Percentiles rank a stretch among this genome's conserved stretches.
phyloP scores from a whole-genome alignment of 495 filamentous ascomycete species.

The Penicillium cataractarum region DNA sequence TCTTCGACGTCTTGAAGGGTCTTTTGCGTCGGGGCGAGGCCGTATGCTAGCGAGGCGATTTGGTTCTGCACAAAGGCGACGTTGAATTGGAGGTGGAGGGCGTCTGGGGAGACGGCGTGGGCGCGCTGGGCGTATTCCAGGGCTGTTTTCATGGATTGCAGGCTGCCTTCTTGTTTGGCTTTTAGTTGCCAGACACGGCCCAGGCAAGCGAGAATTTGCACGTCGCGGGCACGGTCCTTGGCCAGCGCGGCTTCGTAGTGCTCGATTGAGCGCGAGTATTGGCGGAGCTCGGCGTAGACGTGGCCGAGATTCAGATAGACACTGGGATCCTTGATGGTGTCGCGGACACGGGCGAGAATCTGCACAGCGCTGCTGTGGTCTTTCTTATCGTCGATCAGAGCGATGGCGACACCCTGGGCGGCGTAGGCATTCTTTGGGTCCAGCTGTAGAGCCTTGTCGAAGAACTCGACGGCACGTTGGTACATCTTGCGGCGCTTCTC shows the following conservation, averaged over 20 bases:
- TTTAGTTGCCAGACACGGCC: constrained; percentile 91
- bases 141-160: constrained; percentile 80
- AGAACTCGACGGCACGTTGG: constrained; percentile 92
- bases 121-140: constrained; percentile 90
- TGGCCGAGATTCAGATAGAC: constrained; percentile 93
- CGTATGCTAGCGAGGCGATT: constrained; percentile 79
- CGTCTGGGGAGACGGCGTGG: constrained; percentile 74
- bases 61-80: constrained; percentile 97
- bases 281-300: constrained; percentile 83
- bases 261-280: constrained; percentile 88
- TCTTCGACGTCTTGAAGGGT: constrained; percentile 76
- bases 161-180: constrained; percentile 77
- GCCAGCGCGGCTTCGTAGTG: constrained; percentile 86
- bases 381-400: constrained; percentile 89
- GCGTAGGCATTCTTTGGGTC: constrained; percentile 94
- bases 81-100: constrained; percentile 93
- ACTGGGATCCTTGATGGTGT: constrained; percentile 82
- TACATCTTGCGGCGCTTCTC: constrained; percentile 87
- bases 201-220: constrained; percentile 83
- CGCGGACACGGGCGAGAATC: constrained; percentile 84
- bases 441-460: constrained; percentile 92
- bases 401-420: constrained; percentile 93
- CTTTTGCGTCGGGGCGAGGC: constrained; percentile 71
- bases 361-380: constrained; percentile 78
- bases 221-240: constrained; percentile 79